Evolutionary conservation across 768 basidiomycete species (phyloP).

Genomic region (Boletus patriciae): DNA sequence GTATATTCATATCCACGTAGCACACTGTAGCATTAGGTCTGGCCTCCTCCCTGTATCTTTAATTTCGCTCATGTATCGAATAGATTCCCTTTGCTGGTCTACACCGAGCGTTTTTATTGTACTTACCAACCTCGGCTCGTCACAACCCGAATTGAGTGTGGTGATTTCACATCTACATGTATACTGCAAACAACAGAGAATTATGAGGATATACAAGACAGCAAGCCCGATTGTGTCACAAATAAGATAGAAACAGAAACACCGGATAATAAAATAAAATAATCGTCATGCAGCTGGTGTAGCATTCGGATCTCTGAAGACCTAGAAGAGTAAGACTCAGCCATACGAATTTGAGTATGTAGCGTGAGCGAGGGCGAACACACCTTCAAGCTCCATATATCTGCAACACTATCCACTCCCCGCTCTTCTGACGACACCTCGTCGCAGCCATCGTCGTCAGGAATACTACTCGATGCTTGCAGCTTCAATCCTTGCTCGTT

Average conservation of each 20-base stretch:
- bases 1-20: conserved; percentile 5
- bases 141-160: not conserved
- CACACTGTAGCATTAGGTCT: conserved; percentile 25
- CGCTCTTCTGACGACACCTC: conserved; percentile 36
- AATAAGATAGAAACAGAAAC: conserved; percentile 11
- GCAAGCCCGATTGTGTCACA: conserved; percentile 2
- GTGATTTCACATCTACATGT: not conserved
- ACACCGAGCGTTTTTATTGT: not conserved
- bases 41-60: conserved; percentile 18
- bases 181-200: conserved; percentile 4
- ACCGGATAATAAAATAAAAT: conserved; percentile 22
- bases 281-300: conserved; percentile 23
- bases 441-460: conserved; percentile 36
- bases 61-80: conserved; percentile 17
- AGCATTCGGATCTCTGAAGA: conserved; percentile 47
- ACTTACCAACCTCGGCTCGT: not conserved
- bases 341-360: not conserved
- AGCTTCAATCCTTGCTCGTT: conserved; percentile 95
- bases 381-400: conserved; percentile 79
- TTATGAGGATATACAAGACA: conserved; percentile 10
- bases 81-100: conserved; percentile 3
- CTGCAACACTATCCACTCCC: conserved; percentile 53
- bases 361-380: conserved; percentile 12
- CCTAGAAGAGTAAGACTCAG: conserved; percentile 27
- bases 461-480: conserved; percentile 46